phyloP scores from a whole-genome alignment of 371 early-diverging fungal species.

The Mortierella sp. region DNA sequence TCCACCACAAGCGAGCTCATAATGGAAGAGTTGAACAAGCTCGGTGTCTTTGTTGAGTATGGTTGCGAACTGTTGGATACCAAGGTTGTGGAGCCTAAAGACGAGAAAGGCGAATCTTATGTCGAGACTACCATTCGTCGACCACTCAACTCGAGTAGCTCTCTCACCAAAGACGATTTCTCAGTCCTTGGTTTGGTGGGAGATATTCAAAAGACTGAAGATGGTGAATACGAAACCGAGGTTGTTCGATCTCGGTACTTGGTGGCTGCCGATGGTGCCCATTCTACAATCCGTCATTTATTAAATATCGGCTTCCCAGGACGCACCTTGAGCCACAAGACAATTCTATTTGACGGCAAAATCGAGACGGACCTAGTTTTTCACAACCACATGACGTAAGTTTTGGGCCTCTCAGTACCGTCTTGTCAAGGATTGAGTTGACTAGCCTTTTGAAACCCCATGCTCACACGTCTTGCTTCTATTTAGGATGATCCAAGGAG shows the following conservation, averaged over 20 bases:
- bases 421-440: no score
- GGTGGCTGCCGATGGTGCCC: slow-evolving; percentile 53
- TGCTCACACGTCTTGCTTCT: no score
- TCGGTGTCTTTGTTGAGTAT: not conserved
- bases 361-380: slow-evolving; percentile 16
- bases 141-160: slow-evolving; percentile 7
- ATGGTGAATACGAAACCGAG: slow-evolving; percentile 22
- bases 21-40: not conserved
- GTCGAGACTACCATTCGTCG: slow-evolving; percentile 30
- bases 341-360: slow-evolving; percentile 24
- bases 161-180: slow-evolving; percentile 4
- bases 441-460: no score
- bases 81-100: not conserved
- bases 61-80: slow-evolving; percentile 8
- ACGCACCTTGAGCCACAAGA: slow-evolving; percentile 12
- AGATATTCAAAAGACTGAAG: slow-evolving; percentile 4
- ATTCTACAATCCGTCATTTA: slow-evolving; percentile 41
- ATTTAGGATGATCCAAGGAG: not conserved
- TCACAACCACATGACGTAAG: no score
- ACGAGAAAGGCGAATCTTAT: not conserved
- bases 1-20: not conserved
- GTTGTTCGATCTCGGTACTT: slow-evolving; percentile 38
- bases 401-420: no score
- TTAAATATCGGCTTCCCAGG: slow-evolving; percentile 49
- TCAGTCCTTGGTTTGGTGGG: slow-evolving; percentile 16